A percentile compares a stretch with the other conserved stretches of the same genome.
Conservation (phyloP, 2,329 filamentous ascomycete genomes). For the Aureobasidium sp. region DNA sequence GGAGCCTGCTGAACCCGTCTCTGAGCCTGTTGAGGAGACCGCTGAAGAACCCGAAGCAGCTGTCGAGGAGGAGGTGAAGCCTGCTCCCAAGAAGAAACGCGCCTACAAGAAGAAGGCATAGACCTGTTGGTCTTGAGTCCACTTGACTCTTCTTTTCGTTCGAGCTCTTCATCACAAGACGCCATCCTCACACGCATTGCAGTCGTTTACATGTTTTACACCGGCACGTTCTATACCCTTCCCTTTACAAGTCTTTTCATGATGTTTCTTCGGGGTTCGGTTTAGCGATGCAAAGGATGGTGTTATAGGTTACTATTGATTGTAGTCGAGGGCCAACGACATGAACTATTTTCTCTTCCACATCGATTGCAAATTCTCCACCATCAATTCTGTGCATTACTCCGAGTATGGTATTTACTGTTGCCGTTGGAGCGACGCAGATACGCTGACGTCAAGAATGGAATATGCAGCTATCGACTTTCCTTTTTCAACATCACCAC, state of each 20-base stretch:
- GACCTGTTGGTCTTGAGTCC: neutral
- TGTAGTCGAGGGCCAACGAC: neutral
- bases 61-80: slow-evolving; percentile 10
- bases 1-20: neutral
- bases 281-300: neutral
- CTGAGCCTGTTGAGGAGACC: neutral
- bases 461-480: neutral
- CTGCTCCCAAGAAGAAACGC: slow-evolving; percentile 17
- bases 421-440: neutral
- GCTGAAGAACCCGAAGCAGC: slow-evolving; percentile 2
- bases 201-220: slow-evolving; percentile 9
- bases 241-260: neutral
- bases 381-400: neutral
- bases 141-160: neutral
- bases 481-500: neutral
- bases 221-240: slow-evolving; percentile 14
- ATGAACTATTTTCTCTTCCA: neutral
- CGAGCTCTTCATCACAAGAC: neutral
- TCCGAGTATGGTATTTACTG: neutral
- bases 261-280: neutral
- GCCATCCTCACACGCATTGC: neutral
- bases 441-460: neutral
- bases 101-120: slow-evolving; percentile 16
- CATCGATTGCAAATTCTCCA: neutral
- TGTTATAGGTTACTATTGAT: neutral